phyloP scores from a whole-genome alignment of 257 asterid genomes.

The Petrea volubilis region DNA sequence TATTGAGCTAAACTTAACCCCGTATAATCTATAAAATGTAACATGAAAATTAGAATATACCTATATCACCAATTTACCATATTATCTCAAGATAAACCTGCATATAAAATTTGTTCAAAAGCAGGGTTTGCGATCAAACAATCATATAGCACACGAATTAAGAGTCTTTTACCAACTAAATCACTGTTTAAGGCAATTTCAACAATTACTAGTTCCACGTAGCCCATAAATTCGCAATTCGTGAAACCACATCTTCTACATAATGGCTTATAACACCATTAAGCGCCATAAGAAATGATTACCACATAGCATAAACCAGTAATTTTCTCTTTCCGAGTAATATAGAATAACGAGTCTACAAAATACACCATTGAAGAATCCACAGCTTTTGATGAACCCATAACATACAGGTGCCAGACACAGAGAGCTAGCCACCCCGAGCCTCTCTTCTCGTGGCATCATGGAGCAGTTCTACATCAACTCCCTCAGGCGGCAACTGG shows the following conservation, averaged over 20 bases:
- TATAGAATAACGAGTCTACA: constrained; percentile 12
- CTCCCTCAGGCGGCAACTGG: constrained; percentile 97
- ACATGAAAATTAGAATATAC: too few relatives aligned
- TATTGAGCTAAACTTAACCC: too few relatives aligned
- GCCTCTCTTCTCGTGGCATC: constrained; percentile 99
- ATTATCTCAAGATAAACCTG: background rate
- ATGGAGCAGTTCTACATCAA: constrained; percentile 88
- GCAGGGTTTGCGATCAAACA: background rate
- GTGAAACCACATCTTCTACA: too few relatives aligned
- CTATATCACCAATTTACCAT: too few relatives aligned
- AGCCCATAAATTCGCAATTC: too few relatives aligned
- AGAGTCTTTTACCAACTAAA: constrained; percentile 9
- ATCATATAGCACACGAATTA: constrained; percentile 18
- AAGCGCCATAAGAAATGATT: too few relatives aligned
- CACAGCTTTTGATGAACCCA: background rate
- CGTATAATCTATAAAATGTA: too few relatives aligned
- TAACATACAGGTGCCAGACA: background rate
- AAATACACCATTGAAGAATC: background rate
- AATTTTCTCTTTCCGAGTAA: constrained; percentile 5
- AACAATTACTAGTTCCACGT: background rate
- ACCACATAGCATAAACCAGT: constrained; percentile 6
- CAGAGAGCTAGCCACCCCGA: constrained; percentile 58
- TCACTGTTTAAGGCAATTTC: background rate
- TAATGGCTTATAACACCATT: too few relatives aligned
- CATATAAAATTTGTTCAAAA: background rate